These are phyloP conservation scores for Agaricus subrufescens DNA, from an alignment of 768 basidiomycete species.

Conservation along the genomic window DNA sequence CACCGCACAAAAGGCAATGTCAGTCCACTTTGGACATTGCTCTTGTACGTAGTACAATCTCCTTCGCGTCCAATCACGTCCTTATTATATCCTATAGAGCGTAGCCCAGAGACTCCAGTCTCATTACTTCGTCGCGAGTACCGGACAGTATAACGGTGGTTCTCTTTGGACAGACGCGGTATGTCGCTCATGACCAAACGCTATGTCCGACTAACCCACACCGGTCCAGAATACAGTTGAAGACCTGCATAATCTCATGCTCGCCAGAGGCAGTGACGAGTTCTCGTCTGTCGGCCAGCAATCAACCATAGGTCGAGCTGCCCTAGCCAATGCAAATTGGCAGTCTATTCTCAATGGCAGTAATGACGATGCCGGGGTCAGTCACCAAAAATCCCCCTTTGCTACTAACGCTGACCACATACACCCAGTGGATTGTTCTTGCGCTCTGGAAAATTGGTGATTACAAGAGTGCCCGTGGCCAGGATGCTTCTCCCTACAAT, in stretches of 20 bases:
- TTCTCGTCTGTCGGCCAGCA: constrained; percentile 36
- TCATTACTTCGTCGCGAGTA: constrained; percentile 35
- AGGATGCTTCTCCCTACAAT: constrained; percentile 23
- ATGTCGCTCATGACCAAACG: constrained; percentile 9
- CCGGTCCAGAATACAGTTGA: constrained; percentile 45
- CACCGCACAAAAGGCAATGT: constrained; percentile 7
- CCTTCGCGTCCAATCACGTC: constrained; percentile 11
- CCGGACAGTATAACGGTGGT: constrained; percentile 43
- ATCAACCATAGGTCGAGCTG: constrained; percentile 42
- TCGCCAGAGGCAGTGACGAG: constrained; percentile 37
- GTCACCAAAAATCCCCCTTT: constrained; percentile 3
- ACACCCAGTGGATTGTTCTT: constrained; percentile 48
- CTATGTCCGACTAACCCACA: not conserved
- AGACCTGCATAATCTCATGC: constrained; percentile 56
- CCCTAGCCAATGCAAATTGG: constrained; percentile 39
- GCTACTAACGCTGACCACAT: not conserved
- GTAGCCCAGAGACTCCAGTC: constrained; percentile 30
- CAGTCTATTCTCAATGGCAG: constrained; percentile 36
- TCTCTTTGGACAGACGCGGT: constrained; percentile 56
- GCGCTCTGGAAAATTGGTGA: constrained; percentile 55
- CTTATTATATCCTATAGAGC: not conserved
- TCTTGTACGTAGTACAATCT: constrained; percentile 9
- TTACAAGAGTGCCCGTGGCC: constrained; percentile 39
- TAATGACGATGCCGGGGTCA: constrained; percentile 50
- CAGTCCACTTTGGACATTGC: constrained; percentile 15